Evolutionary conservation across 2,329 filamentous ascomycete species (phyloP).

Genomic region (Metarhizium album): DNA sequence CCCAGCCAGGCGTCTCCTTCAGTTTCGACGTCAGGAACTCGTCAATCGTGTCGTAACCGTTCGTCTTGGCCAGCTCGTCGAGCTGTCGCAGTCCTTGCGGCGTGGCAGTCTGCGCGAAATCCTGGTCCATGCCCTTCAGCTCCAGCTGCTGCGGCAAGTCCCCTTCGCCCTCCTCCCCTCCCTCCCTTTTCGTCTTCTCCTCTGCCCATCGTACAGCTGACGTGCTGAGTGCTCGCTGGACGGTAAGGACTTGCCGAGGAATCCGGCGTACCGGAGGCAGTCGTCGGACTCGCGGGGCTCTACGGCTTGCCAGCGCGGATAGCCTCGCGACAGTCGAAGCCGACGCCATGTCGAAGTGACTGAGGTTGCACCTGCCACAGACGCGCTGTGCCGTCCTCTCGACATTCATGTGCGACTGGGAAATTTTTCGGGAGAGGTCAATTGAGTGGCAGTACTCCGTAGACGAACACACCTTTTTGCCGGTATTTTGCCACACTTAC

Average conservation of each 20-base stretch:
- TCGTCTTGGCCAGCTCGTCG: constrained; percentile 24
- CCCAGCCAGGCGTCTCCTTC: constrained; percentile 18
- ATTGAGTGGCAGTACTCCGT: not conserved
- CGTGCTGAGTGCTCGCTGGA: constrained; percentile 21
- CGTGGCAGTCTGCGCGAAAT: constrained; percentile 19
- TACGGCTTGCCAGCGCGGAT: constrained; percentile 24
- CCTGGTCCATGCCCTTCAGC: constrained; percentile 20
- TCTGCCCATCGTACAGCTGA: constrained; percentile 16
- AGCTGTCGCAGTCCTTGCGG: constrained; percentile 22
- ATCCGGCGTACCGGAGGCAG: constrained; percentile 15
- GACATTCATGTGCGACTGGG: constrained; percentile 15
- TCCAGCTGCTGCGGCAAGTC: constrained; percentile 14
- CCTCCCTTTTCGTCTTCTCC: not conserved
- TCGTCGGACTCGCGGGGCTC: constrained; percentile 14
- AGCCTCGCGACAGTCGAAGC: constrained; percentile 27
- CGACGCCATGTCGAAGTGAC: constrained; percentile 23
- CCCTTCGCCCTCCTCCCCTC: constrained; percentile 14
- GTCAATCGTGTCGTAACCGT: constrained; percentile 23
- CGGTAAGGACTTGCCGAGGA: constrained; percentile 11
- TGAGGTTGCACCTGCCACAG: not conserved
- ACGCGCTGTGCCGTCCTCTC: not conserved
- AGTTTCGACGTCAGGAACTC: constrained; percentile 19
- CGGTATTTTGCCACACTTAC: constrained; percentile 2
- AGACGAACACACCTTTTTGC: not conserved
- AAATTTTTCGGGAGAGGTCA: constrained; percentile 17